Evolutionary conservation across 2,329 filamentous ascomycete genomes (phyloP).

Genomic region (Juglanconis sp.): DNA sequence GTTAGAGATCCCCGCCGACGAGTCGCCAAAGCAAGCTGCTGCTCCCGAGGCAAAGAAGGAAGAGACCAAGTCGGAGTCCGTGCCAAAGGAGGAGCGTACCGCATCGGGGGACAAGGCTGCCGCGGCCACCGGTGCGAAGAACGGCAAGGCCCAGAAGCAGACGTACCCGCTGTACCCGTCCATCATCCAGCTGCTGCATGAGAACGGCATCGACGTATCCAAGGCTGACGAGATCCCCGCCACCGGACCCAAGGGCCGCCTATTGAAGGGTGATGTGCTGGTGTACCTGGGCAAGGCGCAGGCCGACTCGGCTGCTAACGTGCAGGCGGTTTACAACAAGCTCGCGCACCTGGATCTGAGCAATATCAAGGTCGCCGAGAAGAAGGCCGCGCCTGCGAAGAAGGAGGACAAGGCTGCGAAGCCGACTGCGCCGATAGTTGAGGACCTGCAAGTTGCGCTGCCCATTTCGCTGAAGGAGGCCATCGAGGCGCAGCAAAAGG

Average conservation of each 20-base stretch:
- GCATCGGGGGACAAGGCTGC: constrained; percentile 14
- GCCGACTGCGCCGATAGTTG: constrained; percentile 37
- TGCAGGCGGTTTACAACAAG: constrained; percentile 70
- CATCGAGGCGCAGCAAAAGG: constrained; percentile 74
- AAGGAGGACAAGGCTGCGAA: constrained; percentile 33
- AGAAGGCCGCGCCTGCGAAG: constrained; percentile 39
- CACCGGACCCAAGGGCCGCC: constrained; percentile 80
- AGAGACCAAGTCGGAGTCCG: constrained; percentile 15
- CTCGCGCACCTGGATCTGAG: constrained; percentile 85
- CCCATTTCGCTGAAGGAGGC: constrained; percentile 78
- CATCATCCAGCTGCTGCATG: constrained; percentile 75
- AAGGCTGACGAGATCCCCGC: constrained; percentile 80
- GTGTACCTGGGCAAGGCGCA: constrained; percentile 81
- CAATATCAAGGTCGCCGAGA: constrained; percentile 80
- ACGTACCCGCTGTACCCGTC: constrained; percentile 77
- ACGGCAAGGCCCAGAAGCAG: constrained; percentile 57
- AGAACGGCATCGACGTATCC: constrained; percentile 71
- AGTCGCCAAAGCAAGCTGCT: constrained; percentile 41
- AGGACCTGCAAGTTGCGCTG: constrained; percentile 61
- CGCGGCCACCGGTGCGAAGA: constrained; percentile 22
- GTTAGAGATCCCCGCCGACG: constrained; percentile 73
- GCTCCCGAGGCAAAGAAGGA: constrained; percentile 26
- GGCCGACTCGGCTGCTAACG: constrained; percentile 65
- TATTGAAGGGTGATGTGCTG: constrained; percentile 93
- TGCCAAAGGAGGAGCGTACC: constrained; percentile 20